Base-by-base conservation (phyloP, 2,329 filamentous ascomycete genomes). In the Calonectria hawksworthii region DNA sequence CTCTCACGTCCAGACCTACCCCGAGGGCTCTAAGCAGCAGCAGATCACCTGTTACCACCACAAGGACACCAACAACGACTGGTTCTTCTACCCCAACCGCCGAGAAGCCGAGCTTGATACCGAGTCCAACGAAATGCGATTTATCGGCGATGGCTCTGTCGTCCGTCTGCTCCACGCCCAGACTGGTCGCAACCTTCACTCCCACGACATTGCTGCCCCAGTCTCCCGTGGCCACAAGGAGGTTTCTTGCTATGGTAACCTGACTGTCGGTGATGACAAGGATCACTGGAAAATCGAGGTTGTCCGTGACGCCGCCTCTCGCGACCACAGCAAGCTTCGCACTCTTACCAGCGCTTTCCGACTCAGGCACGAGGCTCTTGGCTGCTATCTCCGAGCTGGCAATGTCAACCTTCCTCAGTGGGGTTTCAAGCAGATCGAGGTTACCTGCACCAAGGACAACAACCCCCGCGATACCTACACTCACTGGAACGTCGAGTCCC, bases 371-470 rank as follows among this genome's bases (percentile, higher is more conserved):
- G 89, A 92, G 52, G 90, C 92, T 70, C 90, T 99, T 70, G 95
- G 94, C 79, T 99, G 97, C 87, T 99, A 99, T 84, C 92, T 99
- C 66, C 94, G 96, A 77, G 98, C 97, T 74, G 96, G 96, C 80
- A 99, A 98, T 82, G 94, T 96, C 81, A 99, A 99, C 86, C 90
- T 99, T 77, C 97, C 97, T 67, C 97, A 99, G 84, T 99, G 97
- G 97, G 97, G 97, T 84, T 99, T 99, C 90, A 98, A 99, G 89
- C 97, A 99, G 87, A 99, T 99, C 78, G 97, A 99, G 87, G 96
- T 97, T 44, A 98, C 96, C 32, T 99, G 97, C 86, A 93, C 94
- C 79, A 98, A 98, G 89, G 92, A 94, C 80, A 98, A 98, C 88
- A 97, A 96, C 82, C 95, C 96, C 9, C 92, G 93, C 69, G 97